These are phyloP conservation scores for Toxoplasma gondii DNA, from an alignment of 169 alveolate species.

Conservation along the genomic window DNA sequence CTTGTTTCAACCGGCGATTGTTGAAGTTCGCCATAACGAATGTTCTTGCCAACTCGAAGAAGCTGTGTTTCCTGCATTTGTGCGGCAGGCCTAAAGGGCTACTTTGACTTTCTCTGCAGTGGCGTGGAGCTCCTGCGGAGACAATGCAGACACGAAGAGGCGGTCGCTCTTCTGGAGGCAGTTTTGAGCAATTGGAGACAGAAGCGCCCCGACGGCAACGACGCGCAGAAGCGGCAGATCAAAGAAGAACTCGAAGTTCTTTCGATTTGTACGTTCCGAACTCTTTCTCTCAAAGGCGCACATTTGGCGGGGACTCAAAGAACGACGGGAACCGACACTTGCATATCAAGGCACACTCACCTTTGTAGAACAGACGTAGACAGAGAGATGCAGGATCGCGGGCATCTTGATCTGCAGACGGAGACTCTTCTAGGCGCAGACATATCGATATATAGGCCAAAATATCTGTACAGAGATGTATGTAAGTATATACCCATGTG, in stretches of 20 bases:
- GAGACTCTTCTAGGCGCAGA: no score
- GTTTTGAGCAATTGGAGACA: slow-evolving; percentile 22
- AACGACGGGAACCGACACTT: no score
- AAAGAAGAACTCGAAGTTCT: slow-evolving; percentile 14
- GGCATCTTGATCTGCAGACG: no score
- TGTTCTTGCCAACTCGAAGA: no score
- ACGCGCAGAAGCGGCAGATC: background rate
- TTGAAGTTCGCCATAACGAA: no score
- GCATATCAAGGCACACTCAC: no score
- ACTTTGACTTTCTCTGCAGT: slow-evolving; percentile 1
- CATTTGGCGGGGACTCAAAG: no score
- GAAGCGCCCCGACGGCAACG: slow-evolving; percentile 30
- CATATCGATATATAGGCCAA: no score
- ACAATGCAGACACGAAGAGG: background rate
- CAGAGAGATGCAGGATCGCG: no score
- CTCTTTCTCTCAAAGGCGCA: background rate
- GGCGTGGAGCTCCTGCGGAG: slow-evolving; percentile 39
- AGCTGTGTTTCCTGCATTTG: no score
- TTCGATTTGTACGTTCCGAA: background rate
- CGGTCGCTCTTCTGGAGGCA: background rate
- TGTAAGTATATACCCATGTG: background rate
- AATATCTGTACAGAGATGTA: background rate
- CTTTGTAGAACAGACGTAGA: no score
- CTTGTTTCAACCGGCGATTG: no score
- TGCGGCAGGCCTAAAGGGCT: slow-evolving; percentile 31